Base-by-base conservation (phyloP, 2,329 filamentous ascomycete genomes). In the Pseudonectria foliicola region DNA sequence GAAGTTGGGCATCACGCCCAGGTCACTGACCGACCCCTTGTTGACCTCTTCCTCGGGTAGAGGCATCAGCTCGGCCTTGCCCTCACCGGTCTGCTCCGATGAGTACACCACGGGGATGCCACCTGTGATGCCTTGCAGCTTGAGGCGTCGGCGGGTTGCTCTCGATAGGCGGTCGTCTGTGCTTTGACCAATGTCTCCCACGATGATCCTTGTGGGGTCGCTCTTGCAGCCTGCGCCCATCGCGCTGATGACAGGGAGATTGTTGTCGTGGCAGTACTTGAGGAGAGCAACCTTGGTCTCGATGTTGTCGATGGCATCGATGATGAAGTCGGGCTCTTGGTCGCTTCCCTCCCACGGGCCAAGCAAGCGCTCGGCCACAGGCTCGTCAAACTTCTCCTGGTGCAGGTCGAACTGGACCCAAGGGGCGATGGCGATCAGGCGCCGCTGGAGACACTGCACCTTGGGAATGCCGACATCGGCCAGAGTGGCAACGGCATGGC, bases 271-370 rank as follows among this genome's bases (percentile, higher is more conserved):
- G 63, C 92, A 98, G 63, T 93, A 94, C 52, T 87, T 80, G 27
- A 98, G 70, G 35, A 98, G 67, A 13, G 82, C 83, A 3, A 98
- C 90, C 65, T 98, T 98, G 35, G 87, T 94, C 33, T 95, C 86
- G 43, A 98, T 96, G 56, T 98, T 96, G 61, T 98, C 92, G 47
- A 98, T 98, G 14, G 90, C 93, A 61, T 98, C 92, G 25, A 98
- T 77, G n/a, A 98, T 79, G 53, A 82, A 98, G 50, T 90, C 82
- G 2, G 89, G 88, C 50, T 71, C 71, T 54, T 73, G 75, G 12
- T 68, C 77, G 5, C 61, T 68, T 27, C 64, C 66, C 18, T 67
- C 62, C 80, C 86, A 88, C 0, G 76, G 68, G 0, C 66, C 76
- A 27, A 98, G 66, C 43, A 95, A 66, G 10, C 63, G 57, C 6